Percentiles rank a stretch among this genome's conserved stretches.
These are phyloP conservation scores for Elsinoe necatrix DNA, from an alignment of 2,329 filamentous ascomycete genomes.

Conservation along the genomic window DNA sequence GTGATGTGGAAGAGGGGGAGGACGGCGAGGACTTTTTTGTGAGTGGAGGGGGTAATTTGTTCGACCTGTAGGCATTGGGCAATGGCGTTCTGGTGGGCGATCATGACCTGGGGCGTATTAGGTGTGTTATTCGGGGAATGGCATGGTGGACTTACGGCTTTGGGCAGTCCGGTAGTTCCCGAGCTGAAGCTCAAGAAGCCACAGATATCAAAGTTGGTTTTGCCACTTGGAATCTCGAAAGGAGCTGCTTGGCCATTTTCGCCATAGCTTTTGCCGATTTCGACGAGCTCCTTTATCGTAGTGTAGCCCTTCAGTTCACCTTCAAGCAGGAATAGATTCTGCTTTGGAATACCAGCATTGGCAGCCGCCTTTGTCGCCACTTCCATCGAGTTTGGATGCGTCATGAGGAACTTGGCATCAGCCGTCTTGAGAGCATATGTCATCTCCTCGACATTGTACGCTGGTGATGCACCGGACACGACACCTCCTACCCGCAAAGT, in stretches of 20 bases:
- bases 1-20: conserved; percentile 57
- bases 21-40: conserved; percentile 48
- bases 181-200: conserved; percentile 45
- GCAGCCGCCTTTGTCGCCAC: conserved; percentile 48
- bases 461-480: conserved; percentile 55
- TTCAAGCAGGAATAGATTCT: conserved; percentile 50
- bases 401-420: conserved; percentile 51
- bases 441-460: conserved; percentile 62
- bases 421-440: conserved; percentile 53
- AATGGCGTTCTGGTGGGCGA: conserved; percentile 47
- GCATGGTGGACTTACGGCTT: conserved; percentile 36
- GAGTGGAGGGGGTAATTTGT: conserved; percentile 42
- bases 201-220: conserved; percentile 50
- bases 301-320: conserved; percentile 44
- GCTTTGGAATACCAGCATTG: conserved; percentile 45
- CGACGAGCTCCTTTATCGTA: conserved; percentile 40
- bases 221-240: conserved; percentile 44
- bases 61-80: conserved; percentile 54
- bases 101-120: conserved; percentile 38
- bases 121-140: not conserved
- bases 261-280: conserved; percentile 36
- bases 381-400: conserved; percentile 46
- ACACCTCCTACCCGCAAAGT: conserved; percentile 46
- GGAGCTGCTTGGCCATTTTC: conserved; percentile 37
- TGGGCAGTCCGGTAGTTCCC: conserved; percentile 44